A percentile compares a stretch with the other conserved stretches of the same genome.
These are phyloP conservation scores for Plantago rigida DNA, from an alignment of 305 asterid genomes.

Conservation along the genomic window DNA sequence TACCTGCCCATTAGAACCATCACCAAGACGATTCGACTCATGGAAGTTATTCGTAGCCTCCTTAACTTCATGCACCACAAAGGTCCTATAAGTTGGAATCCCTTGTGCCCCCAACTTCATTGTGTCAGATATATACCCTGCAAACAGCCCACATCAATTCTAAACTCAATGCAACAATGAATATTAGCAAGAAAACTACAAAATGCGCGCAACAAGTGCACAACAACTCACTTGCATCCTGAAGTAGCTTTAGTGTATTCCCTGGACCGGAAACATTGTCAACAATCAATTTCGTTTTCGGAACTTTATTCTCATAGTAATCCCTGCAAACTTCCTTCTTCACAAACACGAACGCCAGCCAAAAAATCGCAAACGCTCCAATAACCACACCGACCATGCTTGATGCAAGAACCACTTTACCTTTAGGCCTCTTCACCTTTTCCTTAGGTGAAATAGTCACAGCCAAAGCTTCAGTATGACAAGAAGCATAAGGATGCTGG, in stretches of 20 bases:
- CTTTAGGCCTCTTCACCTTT: constrained; percentile 26
- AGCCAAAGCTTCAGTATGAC: constrained; percentile 75
- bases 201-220: background rate
- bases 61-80: constrained; percentile 62
- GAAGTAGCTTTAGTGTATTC: constrained; percentile 65
- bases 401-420: constrained; percentile 51
- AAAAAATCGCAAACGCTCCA: constrained; percentile 42
- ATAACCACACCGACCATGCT: constrained; percentile 54
- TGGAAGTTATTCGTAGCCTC: constrained; percentile 77
- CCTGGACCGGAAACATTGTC: constrained; percentile 53
- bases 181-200: background rate
- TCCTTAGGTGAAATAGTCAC: constrained; percentile 47
- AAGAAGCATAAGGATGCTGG: constrained; percentile 53
- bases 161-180: background rate
- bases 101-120: constrained; percentile 73
- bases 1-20: constrained; percentile 69
- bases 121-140: constrained; percentile 76
- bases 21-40: constrained; percentile 41
- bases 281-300: constrained; percentile 36
- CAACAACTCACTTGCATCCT: constrained; percentile 65
- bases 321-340: constrained; percentile 36
- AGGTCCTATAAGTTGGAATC: constrained; percentile 57
- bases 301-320: constrained; percentile 26
- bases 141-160: constrained; percentile 14
- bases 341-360: constrained; percentile 45